Base-by-base conservation (phyloP, 2,329 filamentous ascomycete genomes). In the Zymoseptoria pseudotritici region DNA sequence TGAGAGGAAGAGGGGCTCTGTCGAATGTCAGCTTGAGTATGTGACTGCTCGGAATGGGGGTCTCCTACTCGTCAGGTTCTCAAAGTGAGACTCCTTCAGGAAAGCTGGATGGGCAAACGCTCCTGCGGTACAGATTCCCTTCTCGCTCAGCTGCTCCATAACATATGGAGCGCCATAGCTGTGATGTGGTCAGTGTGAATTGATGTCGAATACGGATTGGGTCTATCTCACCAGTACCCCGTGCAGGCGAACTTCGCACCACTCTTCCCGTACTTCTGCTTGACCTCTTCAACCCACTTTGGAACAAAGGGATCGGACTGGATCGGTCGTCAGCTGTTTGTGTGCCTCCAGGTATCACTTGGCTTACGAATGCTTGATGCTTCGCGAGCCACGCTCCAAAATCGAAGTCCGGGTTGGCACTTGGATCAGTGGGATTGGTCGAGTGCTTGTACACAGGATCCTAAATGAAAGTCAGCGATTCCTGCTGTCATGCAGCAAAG, bases 81-180 rank as follows among this genome's bases (percentile, higher is more conserved):
- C 61, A 55, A 81, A 79, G 58, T 81, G 77, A 11, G 53, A 68
- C 56, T 82, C 78, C 53, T 78, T 80, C 52, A 82, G 63, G 60
- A 79, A 77, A 0, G 80, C 76, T 1, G 80, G 80, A 62, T 82
- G 80, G 0, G 78, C 80, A 66, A 82, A 79, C 0, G 79, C 80
- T 1, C 80, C 80, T 0, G 72, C 80, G 1, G 69, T 67, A 5
- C 77, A 74, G 0, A 62, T 67, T 13, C 72, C 71, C 5, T 63
- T 65, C 26, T 59, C 54, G 0, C 77, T 74, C 2, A 81, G 68
- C 61, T 76, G 67, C 49, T 64, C 54, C 56, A 58, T 65, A 22
- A 64, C 62, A 61, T 78, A 81, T 6, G 79, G 79, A 0, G 72
- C 73, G 1, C 73, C 73, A 52, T 72, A 75, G 63, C 36, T 42